phyloP scores from a whole-genome alignment of 148 eudicot genomes.

The Chenopodium berlandieri region DNA sequence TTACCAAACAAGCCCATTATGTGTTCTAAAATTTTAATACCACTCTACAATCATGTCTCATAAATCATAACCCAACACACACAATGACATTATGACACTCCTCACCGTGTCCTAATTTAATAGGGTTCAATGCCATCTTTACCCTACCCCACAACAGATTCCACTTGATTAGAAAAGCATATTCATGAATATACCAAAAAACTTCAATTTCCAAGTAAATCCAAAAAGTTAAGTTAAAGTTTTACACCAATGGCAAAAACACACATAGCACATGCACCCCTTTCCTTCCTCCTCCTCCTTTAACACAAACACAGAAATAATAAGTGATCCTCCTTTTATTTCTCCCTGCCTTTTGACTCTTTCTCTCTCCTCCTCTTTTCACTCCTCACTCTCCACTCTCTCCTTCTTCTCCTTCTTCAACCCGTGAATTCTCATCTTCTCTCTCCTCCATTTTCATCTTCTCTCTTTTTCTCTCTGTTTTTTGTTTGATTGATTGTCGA shows the following conservation, averaged over 20 bases:
- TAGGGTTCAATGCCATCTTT: no score
- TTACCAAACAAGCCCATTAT: no score
- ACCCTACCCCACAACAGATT: no score
- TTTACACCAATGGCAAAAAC: not conserved
- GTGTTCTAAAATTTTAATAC: no score
- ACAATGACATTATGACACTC: no score
- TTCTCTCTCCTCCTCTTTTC: not conserved
- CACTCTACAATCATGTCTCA: no score
- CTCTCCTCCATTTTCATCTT: not conserved
- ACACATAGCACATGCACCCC: conserved; percentile 10
- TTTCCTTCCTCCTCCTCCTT: not conserved
- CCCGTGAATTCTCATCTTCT: not conserved
- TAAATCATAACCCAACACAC: no score
- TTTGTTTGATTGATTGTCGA: no score
- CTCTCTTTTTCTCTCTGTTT: not conserved
- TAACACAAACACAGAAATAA: not conserved
- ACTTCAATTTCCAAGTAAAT: not conserved
- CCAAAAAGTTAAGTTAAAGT: not conserved
- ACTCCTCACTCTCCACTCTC: conserved; percentile 1
- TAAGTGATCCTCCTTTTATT: not conserved
- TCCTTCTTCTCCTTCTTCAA: no score
- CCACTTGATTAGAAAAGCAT: no score
- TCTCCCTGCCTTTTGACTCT: not conserved
- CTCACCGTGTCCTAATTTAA: no score
- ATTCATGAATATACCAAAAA: not conserved